phyloP scores from a whole-genome alignment of 2,329 filamentous ascomycete genomes.

The Aulographum hederae region DNA sequence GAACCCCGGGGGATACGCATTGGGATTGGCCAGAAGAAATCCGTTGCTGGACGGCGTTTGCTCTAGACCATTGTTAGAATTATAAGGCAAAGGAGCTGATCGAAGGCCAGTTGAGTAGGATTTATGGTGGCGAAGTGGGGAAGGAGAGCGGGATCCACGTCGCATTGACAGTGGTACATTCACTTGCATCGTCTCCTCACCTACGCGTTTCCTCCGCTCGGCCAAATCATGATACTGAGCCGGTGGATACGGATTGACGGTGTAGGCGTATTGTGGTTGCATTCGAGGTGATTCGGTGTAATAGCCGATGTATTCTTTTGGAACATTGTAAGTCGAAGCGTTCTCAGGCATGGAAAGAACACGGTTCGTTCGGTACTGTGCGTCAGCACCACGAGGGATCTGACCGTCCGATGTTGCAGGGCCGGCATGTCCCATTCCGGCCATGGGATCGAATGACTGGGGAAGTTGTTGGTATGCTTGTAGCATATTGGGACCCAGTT shows the following conservation, averaged over 20 bases:
- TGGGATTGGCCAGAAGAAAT: not conserved
- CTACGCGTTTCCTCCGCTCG: constrained; percentile 2
- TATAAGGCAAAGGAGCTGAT: constrained; percentile 5
- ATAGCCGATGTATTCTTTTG: constrained; percentile 32
- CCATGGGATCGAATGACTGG: not conserved
- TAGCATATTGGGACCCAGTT: constrained; percentile 19
- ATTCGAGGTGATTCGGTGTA: constrained; percentile 18
- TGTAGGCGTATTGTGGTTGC: constrained; percentile 18
- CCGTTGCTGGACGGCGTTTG: not conserved
- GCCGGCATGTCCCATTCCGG: not conserved
- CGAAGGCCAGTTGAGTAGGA: constrained; percentile 17
- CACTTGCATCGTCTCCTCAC: constrained; percentile 17
- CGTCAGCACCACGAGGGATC: not conserved
- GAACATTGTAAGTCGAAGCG: not conserved
- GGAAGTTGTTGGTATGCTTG: constrained; percentile 18
- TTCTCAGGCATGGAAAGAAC: constrained; percentile 7
- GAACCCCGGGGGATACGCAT: constrained; percentile 4
- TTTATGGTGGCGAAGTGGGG: constrained; percentile 24
- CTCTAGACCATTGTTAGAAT: constrained; percentile 3
- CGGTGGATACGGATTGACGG: constrained; percentile 21
- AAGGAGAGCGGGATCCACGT: constrained; percentile 25
- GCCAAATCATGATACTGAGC: constrained; percentile 2
- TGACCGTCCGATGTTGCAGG: not conserved
- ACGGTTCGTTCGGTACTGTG: constrained; percentile 1
- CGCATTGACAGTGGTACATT: constrained; percentile 18